Base-by-base conservation (phyloP, 139 green algal species). In the Chlorella sp. region DNA sequence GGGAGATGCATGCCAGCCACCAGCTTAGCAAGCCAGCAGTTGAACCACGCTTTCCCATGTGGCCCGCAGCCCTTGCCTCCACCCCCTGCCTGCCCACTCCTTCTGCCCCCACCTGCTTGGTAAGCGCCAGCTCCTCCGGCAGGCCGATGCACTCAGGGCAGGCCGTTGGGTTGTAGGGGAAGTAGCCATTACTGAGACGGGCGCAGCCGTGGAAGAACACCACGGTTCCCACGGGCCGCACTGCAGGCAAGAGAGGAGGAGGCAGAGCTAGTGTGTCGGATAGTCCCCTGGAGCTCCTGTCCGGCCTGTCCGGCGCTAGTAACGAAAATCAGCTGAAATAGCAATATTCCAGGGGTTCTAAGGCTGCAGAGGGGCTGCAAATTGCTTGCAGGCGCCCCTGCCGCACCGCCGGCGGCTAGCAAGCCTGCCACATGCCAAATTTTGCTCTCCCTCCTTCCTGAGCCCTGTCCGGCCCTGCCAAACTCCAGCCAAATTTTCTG, bases 191-290 rank as follows among this genome's bases (percentile, higher is more conserved):
- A 24, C 40, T 28, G 14, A 43, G 48, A 40, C 70, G 70, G 2
- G 70, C 48, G 70, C 70, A 76, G 22, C 70, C 70, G 11, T 76
- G 70, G 40, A 76, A 76, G 40, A 54, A 76, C 14, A 76, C 70
- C 70, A 34, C 38, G 19, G 69, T 44, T 30, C 36, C n/a, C 68
- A 46, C 70, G 20, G 41, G 41, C 41, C 22, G 26, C 17, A 28
- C 70, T 77, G 70, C 70, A 30, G 28, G 70, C 40, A 11, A 24
- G 22, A 58, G 70, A 1, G 64, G 64, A 34, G 17, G 28, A 24
- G 8, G 8, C 30, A 6, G 3, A 65, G 56, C 56, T 19, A 28
- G 3, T 32, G n/a, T n/a, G n/a, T n/a, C n/a, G n/a, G n/a, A n/a
- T n/a, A n/a, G n/a, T n/a, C n/a, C n/a, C n/a, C n/a, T n/a, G n/a